Conservation (phyloP, 208 protist genomes). For the Leishmania braziliensis region DNA sequence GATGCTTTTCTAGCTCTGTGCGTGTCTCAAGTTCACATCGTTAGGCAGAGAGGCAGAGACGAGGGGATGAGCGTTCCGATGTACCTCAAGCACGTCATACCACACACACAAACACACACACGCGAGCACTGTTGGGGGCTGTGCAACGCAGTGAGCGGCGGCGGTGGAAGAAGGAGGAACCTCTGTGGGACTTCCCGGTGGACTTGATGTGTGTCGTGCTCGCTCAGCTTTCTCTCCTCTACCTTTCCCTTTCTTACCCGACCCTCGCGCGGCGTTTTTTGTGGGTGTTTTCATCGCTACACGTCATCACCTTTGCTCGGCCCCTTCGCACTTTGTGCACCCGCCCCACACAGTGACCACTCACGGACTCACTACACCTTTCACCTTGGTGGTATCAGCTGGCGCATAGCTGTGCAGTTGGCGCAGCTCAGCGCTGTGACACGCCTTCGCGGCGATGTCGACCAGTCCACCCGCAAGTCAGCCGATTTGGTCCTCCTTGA, state of each 20-base stretch:
- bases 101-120: neutral
- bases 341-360: neutral
- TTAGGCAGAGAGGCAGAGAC: neutral
- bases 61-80: neutral
- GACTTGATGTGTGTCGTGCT: no score
- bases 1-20: neutral
- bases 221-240: neutral
- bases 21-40: neutral
- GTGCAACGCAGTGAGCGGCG: neutral
- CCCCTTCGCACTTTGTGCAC: neutral
- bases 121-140: neutral
- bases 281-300: neutral
- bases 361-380: neutral
- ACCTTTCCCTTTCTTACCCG: neutral
- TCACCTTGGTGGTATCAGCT: conserved; percentile 33
- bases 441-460: conserved; percentile 33
- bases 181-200: no score
- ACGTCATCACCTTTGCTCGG: neutral
- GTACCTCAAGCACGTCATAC: neutral
- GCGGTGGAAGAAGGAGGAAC: no score
- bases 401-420: conserved; percentile 43
- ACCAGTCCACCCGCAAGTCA: conserved; percentile 31
- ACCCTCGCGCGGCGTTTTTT: neutral
- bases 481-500: conserved; percentile 44
- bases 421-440: conserved; percentile 32